These are phyloP conservation scores for Strobilomyces confusus DNA, from an alignment of 768 basidiomycete species.

Conservation along the genomic window DNA sequence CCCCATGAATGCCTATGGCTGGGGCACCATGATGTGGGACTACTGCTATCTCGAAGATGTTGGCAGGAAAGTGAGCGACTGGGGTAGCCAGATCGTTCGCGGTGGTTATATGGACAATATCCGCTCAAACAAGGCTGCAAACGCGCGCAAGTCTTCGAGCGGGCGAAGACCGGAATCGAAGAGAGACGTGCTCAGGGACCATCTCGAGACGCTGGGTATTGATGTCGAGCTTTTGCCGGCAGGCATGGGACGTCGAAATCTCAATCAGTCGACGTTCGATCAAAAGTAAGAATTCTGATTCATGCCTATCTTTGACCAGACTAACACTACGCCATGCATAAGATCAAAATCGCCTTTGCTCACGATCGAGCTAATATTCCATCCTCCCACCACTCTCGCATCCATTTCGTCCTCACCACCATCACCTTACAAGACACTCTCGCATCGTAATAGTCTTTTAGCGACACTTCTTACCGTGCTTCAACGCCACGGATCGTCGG, in stretches of 20 bases:
- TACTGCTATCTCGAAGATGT: slow-evolving; percentile 84
- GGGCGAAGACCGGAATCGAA: slow-evolving; percentile 41
- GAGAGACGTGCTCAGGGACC: slow-evolving; percentile 61
- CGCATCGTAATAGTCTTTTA: slow-evolving; percentile 56
- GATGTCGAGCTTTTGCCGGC: slow-evolving; percentile 71
- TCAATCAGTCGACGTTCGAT: slow-evolving; percentile 84
- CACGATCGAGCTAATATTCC: slow-evolving; percentile 70
- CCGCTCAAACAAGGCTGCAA: slow-evolving; percentile 15
- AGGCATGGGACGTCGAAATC: slow-evolving; percentile 76
- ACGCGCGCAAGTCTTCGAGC: slow-evolving; percentile 18
- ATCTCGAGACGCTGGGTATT: slow-evolving; percentile 65
- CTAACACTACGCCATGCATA: slow-evolving; percentile 30
- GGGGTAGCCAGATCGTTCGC: slow-evolving; percentile 66
- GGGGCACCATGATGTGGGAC: slow-evolving; percentile 87
- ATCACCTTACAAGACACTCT: slow-evolving; percentile 49
- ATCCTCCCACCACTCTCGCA: slow-evolving; percentile 49
- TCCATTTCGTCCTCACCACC: slow-evolving; percentile 33
- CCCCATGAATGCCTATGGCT: slow-evolving; percentile 78
- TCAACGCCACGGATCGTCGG: slow-evolving; percentile 37
- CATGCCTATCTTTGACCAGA: slow-evolving; percentile 1
- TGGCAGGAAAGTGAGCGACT: slow-evolving; percentile 66
- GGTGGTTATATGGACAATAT: slow-evolving; percentile 45
- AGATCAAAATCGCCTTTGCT: slow-evolving; percentile 68
- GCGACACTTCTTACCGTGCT: slow-evolving; percentile 49
- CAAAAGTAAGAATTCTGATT: slow-evolving; percentile 52